Conservation (phyloP, 495 filamentous ascomycete species). For the Aspergillus coremiiformis region DNA sequence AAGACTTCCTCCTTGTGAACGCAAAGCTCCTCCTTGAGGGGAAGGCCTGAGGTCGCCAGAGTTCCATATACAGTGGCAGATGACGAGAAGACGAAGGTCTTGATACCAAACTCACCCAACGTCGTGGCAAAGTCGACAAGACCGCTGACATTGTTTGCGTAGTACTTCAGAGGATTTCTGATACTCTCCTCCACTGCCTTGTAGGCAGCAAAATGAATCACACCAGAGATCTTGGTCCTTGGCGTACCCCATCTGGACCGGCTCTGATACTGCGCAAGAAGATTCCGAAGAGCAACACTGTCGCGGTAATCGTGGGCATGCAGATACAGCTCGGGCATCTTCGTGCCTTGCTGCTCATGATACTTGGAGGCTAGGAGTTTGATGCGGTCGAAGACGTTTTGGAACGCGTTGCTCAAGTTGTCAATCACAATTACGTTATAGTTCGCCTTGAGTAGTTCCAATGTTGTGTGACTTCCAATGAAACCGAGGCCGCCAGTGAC, state of each 20-base stretch:
- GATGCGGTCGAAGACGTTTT: constrained; percentile 47
- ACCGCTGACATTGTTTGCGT: constrained; percentile 58
- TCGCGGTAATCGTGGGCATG: constrained; percentile 53
- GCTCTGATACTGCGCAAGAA: constrained; percentile 34
- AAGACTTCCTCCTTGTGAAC: constrained; percentile 44
- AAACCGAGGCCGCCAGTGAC: constrained; percentile 62
- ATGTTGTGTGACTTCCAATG: constrained; percentile 57
- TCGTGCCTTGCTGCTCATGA: constrained; percentile 35
- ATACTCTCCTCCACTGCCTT: constrained; percentile 51
- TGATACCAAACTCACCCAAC: constrained; percentile 52
- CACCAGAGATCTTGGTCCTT: constrained; percentile 50
- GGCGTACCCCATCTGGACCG: constrained; percentile 29
- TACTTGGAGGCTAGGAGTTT: constrained; percentile 41
- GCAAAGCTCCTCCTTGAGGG: constrained; percentile 53
- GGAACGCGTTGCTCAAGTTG: constrained; percentile 54
- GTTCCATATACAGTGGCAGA: constrained; percentile 61
- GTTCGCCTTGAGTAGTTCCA: constrained; percentile 54
- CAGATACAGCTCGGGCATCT: constrained; percentile 47
- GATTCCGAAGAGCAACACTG: constrained; percentile 30
- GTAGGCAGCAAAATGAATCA: constrained; percentile 59
- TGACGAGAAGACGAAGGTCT: constrained; percentile 59
- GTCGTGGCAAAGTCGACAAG: constrained; percentile 51
- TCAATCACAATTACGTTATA: constrained; percentile 61
- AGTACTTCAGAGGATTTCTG: constrained; percentile 50
- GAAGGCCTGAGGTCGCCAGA: constrained; percentile 43